Evolutionary conservation across 345 rosid species (phyloP), one percentile per base, ranked within the genome.

Genomic region (Arabis alpina): DNA sequence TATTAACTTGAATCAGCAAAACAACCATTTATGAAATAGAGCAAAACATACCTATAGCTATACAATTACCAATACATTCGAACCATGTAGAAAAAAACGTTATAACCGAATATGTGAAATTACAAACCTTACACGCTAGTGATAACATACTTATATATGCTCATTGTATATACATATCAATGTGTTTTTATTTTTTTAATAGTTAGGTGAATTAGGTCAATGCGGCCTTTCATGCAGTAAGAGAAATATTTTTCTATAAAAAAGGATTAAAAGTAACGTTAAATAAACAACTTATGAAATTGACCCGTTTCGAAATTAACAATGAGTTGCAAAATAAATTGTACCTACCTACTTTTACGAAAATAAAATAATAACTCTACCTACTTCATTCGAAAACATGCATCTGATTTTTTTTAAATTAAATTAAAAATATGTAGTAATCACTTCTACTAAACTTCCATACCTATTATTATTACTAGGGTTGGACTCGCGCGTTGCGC

Each of bases 141-240:
- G 37, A 34, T 34, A 34, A 6, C 37, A 34, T 34, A 34, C 19
- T 56, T 15, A 25, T 15, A 44, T 23, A 34, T 44, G 54, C 27
- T 53, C 14, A 40, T 24, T 39, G 25, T 49, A 60, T 60, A 37
- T 34, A 4, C 36, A 32, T 34, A 44, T 54, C 1, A 62, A 1
- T 42, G 42, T 14, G 43, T 47, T 64, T 16, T 40, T 64, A 64
- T 19, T n/a, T 47, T 64, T 25, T 40, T 64, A 64, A 30, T 30
- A 58, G 53, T 66, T 73, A 24, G 68, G 77, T 74, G 72, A 74
- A 66, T 59, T 66, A 74, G 68, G 77, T 50, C 42, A 34, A 66
- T 52, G 68, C 11, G 73, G 13, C 77, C 67, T 66, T 67, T 74
- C 62, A 43, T 66, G 14, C 12, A 2, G 42, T 41, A 13, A 24